A percentile compares a stretch with the other conserved stretches of the same genome.
Conservation (phyloP, 495 filamentous ascomycete genomes). For the Penicillium dipodomyicola region DNA sequence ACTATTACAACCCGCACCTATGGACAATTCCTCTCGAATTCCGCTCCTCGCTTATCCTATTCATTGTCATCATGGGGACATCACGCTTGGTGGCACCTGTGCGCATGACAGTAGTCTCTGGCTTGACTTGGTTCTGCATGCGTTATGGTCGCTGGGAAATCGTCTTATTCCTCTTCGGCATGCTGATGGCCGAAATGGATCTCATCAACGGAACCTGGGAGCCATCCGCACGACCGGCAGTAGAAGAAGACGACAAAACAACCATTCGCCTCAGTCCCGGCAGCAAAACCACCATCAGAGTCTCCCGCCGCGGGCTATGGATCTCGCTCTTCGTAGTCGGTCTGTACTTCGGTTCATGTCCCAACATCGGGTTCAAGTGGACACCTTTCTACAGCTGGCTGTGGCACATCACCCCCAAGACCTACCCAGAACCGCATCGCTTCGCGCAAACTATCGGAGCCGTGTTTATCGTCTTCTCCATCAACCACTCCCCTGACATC, state of each 20-base stretch:
- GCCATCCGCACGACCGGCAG: slow-evolving; percentile 10
- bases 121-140: slow-evolving; percentile 55
- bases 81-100: slow-evolving; percentile 48
- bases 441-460: slow-evolving; percentile 54
- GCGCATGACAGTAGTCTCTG: slow-evolving; percentile 45
- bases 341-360: slow-evolving; percentile 44
- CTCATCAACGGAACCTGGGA: slow-evolving; percentile 50
- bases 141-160: slow-evolving; percentile 58
- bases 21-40: slow-evolving; percentile 78
- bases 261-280: slow-evolving; percentile 22
- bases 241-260: slow-evolving; percentile 18
- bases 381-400: slow-evolving; percentile 48
- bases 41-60: slow-evolving; percentile 61
- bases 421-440: slow-evolving; percentile 44
- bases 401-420: slow-evolving; percentile 38
- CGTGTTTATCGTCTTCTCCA: slow-evolving; percentile 53
- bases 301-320: slow-evolving; percentile 54
- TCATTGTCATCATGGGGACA: slow-evolving; percentile 56
- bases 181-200: slow-evolving; percentile 59
- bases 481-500: slow-evolving; percentile 53
- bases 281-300: slow-evolving; percentile 33
- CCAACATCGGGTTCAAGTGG: slow-evolving; percentile 44
- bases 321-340: slow-evolving; percentile 46
- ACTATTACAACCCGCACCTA: slow-evolving; percentile 63
- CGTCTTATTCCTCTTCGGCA: slow-evolving; percentile 57